These are phyloP conservation scores for Didymella pomorum DNA, from an alignment of 2,329 filamentous ascomycete species.

Conservation along the genomic window DNA sequence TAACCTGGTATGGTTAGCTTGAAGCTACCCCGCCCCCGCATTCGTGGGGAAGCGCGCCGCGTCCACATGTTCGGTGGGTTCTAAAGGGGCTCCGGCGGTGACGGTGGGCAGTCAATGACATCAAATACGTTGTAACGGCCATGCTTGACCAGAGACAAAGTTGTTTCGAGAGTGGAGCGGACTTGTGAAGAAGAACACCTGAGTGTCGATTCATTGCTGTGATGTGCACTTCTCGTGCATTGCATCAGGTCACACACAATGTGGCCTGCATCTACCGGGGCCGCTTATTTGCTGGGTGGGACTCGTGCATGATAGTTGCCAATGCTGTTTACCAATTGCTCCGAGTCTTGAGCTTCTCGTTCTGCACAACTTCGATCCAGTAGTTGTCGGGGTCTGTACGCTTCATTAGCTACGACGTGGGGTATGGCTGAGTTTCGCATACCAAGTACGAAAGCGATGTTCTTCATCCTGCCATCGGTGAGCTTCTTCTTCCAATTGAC, in stretches of 20 bases:
- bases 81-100: background rate
- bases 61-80: slow-evolving; percentile 12
- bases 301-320: slow-evolving; percentile 21
- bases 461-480: slow-evolving; percentile 90
- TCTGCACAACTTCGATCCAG: slow-evolving; percentile 82
- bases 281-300: slow-evolving; percentile 22
- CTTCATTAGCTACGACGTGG: slow-evolving; percentile 18
- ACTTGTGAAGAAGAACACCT: background rate
- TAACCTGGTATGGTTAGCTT: slow-evolving; percentile 31
- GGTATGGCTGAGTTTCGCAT: slow-evolving; percentile 18
- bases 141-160: background rate
- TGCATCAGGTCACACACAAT: slow-evolving; percentile 3
- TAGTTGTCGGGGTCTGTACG: slow-evolving; percentile 75
- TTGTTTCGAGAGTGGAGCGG: background rate
- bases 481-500: slow-evolving; percentile 95
- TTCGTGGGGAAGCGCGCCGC: slow-evolving; percentile 38
- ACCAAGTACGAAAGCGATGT: slow-evolving; percentile 87
- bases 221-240: background rate
- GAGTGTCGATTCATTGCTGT: background rate
- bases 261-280: slow-evolving; percentile 28
- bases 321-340: slow-evolving; percentile 47
- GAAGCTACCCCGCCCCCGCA: slow-evolving; percentile 47
- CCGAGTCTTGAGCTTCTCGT: slow-evolving; percentile 67
- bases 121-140: background rate
- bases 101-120: background rate